Base-by-base conservation (phyloP, 1,139 yeast species). In the Yamadazyma atlantica region DNA sequence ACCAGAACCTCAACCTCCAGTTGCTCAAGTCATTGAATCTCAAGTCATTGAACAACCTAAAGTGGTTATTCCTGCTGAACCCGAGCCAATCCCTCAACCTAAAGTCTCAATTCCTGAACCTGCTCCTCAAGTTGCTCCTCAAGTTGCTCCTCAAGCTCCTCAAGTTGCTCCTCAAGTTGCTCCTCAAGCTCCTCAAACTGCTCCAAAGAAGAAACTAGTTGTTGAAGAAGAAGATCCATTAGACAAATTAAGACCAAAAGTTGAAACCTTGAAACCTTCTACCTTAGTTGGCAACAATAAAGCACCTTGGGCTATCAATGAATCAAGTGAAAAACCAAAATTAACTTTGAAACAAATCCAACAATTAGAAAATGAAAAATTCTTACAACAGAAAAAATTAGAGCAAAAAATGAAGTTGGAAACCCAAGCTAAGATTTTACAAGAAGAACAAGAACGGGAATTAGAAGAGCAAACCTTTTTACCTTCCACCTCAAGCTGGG, bases 291-390 rank as follows among this genome's bases (percentile, higher is more conserved):
- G 36, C 14, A 40, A 30, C 21, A 36, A 58, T 37, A 55, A 73
- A 41, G 84, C 84, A 7, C 84, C 85, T 30, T 79, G 84, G 84
- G 83, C 84, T 5, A 48, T 62, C 24, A 40, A 57, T 11, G 48
- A 44, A 12, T 46, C 56, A 5, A 46, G 57, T 11, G 50, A 61
- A 14, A 62, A 69, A 37, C 81, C 83, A 29, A 57, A 71, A n/a
- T 62, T 81, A 42, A 71, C 87, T 1, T 65, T 86, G 47, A 77
- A 79, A 42, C 87, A 86, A 55, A 82, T 86, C 45, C 92, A 84
- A 57, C 75, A 70, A 44, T 60, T 81, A 42, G 94, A 85, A 54
- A 82, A 82, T 32, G 78, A 75, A 40, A 78, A 69, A 46, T 52
- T 60, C 28, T 66, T 60, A 32, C 68, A 65, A 43, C 70, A 66